Evolutionary conservation across 1,284 basidiomycete species (phyloP), one percentile per base, ranked within the genome.

Genomic region (Ceratobasidium sp.): DNA sequence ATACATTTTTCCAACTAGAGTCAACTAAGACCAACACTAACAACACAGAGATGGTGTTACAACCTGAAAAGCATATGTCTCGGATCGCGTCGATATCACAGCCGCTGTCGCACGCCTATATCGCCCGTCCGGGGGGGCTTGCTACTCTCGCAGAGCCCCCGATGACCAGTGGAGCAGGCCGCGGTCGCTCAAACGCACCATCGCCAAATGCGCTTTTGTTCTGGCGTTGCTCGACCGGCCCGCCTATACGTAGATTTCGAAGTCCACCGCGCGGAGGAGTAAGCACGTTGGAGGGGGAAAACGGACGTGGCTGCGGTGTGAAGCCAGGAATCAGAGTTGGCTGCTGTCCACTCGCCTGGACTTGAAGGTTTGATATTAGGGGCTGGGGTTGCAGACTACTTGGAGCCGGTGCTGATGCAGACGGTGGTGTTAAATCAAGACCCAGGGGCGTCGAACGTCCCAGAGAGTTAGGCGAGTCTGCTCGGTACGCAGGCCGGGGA

Each of bases 141-240:
- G 34, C 34, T 24, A 39, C 6, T 31, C 53, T 31, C 16, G 53
- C 27, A 29, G 62, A 3, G 46, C 48, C 48, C 22, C 11, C 54
- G 39, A 78, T 65, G 24, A 76, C 54, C 11, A 83, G 76, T 11
- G 85, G 87, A 27, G 84, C 84, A 48, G 83, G 83, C 76, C 86
- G 80, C 37, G 84, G 86, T 59, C 83, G 81, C 75, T 86, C 84
- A 78, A 84, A 86, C 58, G 80, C 82, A 24, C 54, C 54, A 19
- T 37, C 39, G 27, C n/a, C 34, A 13, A 71, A 27, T 37, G n/a
- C 37, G 14, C 37, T 31, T 43, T 68, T 49, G 51, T 56, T 54
- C 74, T 79, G 82, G 37, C 82, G 80, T 63, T 76, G 77, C 53
- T 80, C 78, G 74, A 80, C 79, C 66, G 74, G 58, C 46, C 66